Evolutionary conservation across 139 green algal species (phyloP), one percentile per base, ranked within the genome.

Genomic region (Desmodesmus armatus): DNA sequence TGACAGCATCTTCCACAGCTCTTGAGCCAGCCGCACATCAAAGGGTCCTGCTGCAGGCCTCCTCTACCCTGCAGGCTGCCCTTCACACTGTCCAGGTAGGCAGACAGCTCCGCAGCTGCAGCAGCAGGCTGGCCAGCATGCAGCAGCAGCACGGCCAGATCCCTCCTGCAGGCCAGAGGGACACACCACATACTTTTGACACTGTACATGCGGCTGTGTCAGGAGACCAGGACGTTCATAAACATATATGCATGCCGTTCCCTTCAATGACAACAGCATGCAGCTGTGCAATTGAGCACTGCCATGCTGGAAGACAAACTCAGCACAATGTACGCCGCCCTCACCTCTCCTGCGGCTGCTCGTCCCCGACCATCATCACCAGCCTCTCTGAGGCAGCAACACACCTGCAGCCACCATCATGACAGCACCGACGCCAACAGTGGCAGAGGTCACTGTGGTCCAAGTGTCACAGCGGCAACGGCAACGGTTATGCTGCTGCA

Each of bases 381-480:
- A 96, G 87, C 15, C 94, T 90, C 91, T 97, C 94, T 29, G 47
- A 80, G 3, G 94, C 91, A 5, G 93, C 91, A 29, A 78, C 35
- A 33, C 76, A 82, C 76, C 76, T 65, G 60, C 25, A 40, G 25
- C 25, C 6, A 9, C 60, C 6, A 39, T 70, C 25, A 62, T 9
- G 31, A 58, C 13, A 58, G 21, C 11, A 7, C 60, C 60, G 9
- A 9, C 6, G 21, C 15, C 6, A n/a, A 21, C 17, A 37, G 25
- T n/a, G 15, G 60, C 7, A 69, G 60, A 5, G 15, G n/a, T n/a
- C n/a, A n/a, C n/a, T n/a, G 47, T 13, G 47, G 47, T 55, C 47
- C 9, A 55, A 55, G 13, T 55, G 9, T 9, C 13, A 23, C 35
- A 53, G 1, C 1, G 31, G 69, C 69, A n/a, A 23, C 58, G 31